Percentiles rank a stretch among this genome's conserved stretches.
Conservation (phyloP, 2,329 filamentous ascomycete genomes). For the Chaetothyriales sp. region DNA sequence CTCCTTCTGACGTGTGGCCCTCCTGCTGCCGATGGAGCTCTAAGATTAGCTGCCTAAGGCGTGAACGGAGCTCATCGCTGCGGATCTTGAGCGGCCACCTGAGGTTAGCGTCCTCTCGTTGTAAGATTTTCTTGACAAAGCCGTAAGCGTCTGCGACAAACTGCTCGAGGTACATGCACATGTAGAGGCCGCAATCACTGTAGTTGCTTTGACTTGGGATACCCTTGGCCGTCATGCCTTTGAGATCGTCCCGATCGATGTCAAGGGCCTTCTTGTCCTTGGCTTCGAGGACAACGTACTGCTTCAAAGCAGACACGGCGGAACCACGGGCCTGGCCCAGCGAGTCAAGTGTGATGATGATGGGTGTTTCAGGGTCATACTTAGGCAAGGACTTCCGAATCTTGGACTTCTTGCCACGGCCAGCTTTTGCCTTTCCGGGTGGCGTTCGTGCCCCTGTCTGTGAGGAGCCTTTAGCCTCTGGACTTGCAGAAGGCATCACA, state of each 20-base stretch:
- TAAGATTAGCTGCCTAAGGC: slow-evolving; percentile 14
- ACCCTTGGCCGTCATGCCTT: slow-evolving; percentile 55
- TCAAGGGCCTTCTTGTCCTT: slow-evolving; percentile 36
- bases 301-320: slow-evolving; percentile 51
- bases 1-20: slow-evolving; percentile 20
- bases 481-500: slow-evolving; percentile 4
- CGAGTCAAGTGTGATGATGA: slow-evolving; percentile 80
- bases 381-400: slow-evolving; percentile 24
- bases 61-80: slow-evolving; percentile 13
- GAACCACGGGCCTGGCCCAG: slow-evolving; percentile 51
- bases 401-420: slow-evolving; percentile 23
- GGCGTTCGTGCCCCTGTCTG: background rate
- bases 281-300: slow-evolving; percentile 65
- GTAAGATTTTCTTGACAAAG: slow-evolving; percentile 55
- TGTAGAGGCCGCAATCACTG: slow-evolving; percentile 78
- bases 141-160: slow-evolving; percentile 62
- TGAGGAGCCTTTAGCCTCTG: slow-evolving; percentile 5
- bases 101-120: slow-evolving; percentile 44
- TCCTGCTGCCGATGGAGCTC: slow-evolving; percentile 17
- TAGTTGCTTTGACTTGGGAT: slow-evolving; percentile 73
- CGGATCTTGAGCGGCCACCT: slow-evolving; percentile 14
- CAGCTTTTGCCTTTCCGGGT: background rate
- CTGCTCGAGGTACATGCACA: slow-evolving; percentile 70
- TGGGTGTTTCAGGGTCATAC: slow-evolving; percentile 42
- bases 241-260: slow-evolving; percentile 33